Percentiles rank a stretch among this genome's conserved stretches.
These are phyloP conservation scores for Ceratocystis ficicola DNA, from an alignment of 2,329 filamentous ascomycete genomes.

Conservation along the genomic window DNA sequence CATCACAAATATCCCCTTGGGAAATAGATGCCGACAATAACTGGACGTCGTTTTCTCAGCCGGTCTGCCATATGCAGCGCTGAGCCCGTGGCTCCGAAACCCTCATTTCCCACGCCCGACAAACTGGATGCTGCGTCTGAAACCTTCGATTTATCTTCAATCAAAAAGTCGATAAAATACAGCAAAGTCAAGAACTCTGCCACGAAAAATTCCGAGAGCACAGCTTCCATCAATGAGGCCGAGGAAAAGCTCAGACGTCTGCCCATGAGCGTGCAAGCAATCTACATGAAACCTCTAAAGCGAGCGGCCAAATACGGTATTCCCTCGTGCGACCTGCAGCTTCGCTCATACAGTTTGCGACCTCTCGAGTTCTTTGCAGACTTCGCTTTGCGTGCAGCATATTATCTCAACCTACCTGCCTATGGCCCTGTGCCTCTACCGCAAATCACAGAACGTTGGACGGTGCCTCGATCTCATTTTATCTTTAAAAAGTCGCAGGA, in stretches of 20 bases:
- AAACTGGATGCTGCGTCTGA: conserved; percentile 1
- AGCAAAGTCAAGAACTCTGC: conserved; percentile 22
- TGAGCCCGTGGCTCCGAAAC: conserved; percentile 5
- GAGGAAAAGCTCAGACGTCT: conserved; percentile 18
- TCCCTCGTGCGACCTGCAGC: conserved; percentile 78
- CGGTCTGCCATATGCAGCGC: conserved; percentile 1
- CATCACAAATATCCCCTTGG: neutral
- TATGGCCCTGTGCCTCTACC: conserved; percentile 78
- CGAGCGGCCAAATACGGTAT: conserved; percentile 62
- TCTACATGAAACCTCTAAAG: conserved; percentile 75
- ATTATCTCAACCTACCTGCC: conserved; percentile 79
- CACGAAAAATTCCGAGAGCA: conserved; percentile 20
- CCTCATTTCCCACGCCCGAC: neutral
- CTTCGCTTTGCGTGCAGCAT: conserved; percentile 86
- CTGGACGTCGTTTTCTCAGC: neutral
- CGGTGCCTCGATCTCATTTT: conserved; percentile 76
- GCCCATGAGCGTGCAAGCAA: conserved; percentile 52
- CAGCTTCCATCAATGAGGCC: conserved; percentile 16
- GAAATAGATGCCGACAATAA: neutral
- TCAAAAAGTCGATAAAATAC: conserved; percentile 1
- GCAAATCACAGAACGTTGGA: conserved; percentile 83
- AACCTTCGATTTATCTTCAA: neutral
- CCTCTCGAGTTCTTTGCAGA: conserved; percentile 91
- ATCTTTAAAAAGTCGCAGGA: conserved; percentile 96
- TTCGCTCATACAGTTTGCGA: conserved; percentile 80